Evolutionary conservation across 192 early-diverging fungal genomes (phyloP).

Genomic region (Backusella psychrophila): DNA sequence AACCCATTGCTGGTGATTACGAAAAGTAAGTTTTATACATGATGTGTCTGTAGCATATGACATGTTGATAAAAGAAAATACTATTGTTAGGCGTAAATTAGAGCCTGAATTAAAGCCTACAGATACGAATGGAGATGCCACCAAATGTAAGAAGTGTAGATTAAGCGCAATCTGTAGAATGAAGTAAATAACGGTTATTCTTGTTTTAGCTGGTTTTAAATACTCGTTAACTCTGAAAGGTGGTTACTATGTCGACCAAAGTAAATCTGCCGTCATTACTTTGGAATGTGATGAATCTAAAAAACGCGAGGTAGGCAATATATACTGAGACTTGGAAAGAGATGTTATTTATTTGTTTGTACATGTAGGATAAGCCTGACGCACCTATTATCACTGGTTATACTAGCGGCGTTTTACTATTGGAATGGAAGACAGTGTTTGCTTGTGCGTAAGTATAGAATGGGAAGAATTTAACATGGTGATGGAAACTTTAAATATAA

Average conservation of each 20-base stretch:
- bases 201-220: conserved; percentile 20
- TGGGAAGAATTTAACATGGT: not conserved
- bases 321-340: not conserved
- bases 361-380: conserved; percentile 6
- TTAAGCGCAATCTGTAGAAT: not conserved
- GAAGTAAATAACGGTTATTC: not conserved
- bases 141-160: conserved; percentile 17
- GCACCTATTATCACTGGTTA: conserved; percentile 7
- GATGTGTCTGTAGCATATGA: not conserved
- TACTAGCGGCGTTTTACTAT: conserved; percentile 1
- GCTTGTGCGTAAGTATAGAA: conserved; percentile 20
- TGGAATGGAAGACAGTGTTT: conserved; percentile 22
- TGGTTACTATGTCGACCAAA: conserved; percentile 11
- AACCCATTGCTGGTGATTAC: conserved; percentile 22
- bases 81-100: not conserved
- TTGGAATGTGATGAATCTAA: conserved; percentile 31
- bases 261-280: conserved; percentile 29
- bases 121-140: conserved; percentile 13
- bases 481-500: not conserved
- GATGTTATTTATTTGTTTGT: not conserved
- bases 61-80: not conserved
- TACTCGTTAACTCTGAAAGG: conserved; percentile 27
- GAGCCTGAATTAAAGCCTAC: conserved; percentile 8
- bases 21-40: conserved; percentile 7
- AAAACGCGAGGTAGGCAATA: conserved; percentile 19